These are phyloP conservation scores for Solanum raphanifolium DNA, from an alignment of 257 asterid species.

Conservation along the genomic window DNA sequence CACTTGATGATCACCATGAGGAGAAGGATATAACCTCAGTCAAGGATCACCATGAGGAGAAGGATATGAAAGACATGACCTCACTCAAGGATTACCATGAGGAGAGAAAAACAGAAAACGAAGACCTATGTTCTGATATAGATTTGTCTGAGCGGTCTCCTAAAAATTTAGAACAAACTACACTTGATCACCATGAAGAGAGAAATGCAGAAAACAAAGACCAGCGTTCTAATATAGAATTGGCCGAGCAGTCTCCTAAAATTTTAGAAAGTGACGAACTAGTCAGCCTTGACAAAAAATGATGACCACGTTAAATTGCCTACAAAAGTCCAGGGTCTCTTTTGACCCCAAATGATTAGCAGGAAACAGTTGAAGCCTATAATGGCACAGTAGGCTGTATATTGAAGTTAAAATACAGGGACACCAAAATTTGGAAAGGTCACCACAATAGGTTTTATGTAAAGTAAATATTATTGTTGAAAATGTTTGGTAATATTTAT, in stretches of 20 bases:
- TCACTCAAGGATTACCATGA: not conserved
- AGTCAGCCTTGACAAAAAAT: not conserved
- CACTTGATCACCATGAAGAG: not conserved
- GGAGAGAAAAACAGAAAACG: not conserved
- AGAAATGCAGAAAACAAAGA: not conserved
- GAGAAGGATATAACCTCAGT: not conserved
- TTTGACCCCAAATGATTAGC: not conserved
- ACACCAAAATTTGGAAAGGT: not conserved
- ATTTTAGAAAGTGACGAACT: not conserved
- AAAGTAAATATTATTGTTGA: not conserved
- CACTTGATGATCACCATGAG: not conserved
- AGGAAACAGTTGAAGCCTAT: not conserved
- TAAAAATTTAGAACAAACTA: not conserved
- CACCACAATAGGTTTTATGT: not conserved
- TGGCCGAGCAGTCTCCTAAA: not conserved
- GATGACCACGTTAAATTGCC: not conserved
- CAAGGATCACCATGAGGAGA: not conserved
- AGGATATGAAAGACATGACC: not conserved
- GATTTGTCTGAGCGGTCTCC: not conserved
- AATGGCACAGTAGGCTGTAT: not conserved
- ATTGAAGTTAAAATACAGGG: not conserved
- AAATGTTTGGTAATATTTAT: not conserved
- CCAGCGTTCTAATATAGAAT: not conserved
- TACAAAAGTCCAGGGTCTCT: not conserved
- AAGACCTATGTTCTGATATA: not conserved